These are phyloP conservation scores for Colletotrichum cuscutae DNA, from an alignment of 2,329 filamentous ascomycete species.

Conservation along the genomic window DNA sequence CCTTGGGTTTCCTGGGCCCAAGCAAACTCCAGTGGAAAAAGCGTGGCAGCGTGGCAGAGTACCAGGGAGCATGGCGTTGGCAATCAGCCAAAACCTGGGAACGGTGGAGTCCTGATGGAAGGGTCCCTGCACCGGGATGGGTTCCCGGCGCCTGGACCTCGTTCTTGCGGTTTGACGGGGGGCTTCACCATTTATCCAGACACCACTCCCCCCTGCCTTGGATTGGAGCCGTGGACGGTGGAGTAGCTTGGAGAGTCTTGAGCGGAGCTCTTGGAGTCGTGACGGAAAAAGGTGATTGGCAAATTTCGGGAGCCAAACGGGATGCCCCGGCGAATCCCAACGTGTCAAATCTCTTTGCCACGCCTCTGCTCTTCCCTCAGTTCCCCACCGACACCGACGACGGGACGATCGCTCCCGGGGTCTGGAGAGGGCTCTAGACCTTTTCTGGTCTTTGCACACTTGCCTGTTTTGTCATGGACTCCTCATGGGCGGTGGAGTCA, in stretches of 20 bases:
- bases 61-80: background rate
- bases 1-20: slow-evolving; percentile 5
- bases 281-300: background rate
- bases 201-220: background rate
- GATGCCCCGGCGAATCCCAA: slow-evolving; percentile 23
- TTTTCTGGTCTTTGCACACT: background rate
- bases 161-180: background rate
- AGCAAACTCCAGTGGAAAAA: background rate
- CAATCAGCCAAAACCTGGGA: background rate
- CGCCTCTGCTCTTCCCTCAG: background rate
- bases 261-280: background rate
- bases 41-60: background rate
- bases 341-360: slow-evolving; percentile 19
- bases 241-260: background rate
- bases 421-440: slow-evolving; percentile 12
- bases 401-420: slow-evolving; percentile 33
- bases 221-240: too few species aligned
- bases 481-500: background rate
- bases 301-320: slow-evolving; percentile 16
- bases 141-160: slow-evolving; percentile 18
- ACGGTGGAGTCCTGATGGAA: background rate
- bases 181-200: background rate
- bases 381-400: background rate
- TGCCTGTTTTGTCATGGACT: background rate
- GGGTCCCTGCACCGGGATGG: slow-evolving; percentile 21